Evolutionary conservation across 257 asterid genomes (phyloP).

Genomic region (Scutellaria baicalensis): DNA sequence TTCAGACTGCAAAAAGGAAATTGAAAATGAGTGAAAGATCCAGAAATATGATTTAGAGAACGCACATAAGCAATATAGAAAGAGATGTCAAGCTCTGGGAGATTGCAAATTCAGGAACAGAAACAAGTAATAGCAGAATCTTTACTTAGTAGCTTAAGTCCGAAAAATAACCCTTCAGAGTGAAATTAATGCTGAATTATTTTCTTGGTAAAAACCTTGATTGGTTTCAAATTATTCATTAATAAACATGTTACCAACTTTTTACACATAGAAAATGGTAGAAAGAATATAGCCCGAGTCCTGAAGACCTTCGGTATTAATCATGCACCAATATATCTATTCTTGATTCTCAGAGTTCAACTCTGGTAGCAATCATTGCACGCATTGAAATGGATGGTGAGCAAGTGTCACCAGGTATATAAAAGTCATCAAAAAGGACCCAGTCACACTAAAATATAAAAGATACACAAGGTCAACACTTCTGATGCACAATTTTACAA

Average conservation of each 20-base stretch:
- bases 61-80: not conserved
- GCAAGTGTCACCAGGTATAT: not conserved
- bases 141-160: not conserved
- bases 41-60: not conserved
- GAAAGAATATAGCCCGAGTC: not conserved
- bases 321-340: not conserved
- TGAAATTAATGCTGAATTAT: not conserved
- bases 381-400: not conserved
- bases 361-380: not conserved
- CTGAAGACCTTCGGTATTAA: not conserved
- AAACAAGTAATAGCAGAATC: not conserved
- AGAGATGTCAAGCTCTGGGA: not conserved
- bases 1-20: constrained; percentile 62
- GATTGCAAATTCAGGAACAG: not conserved
- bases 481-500: not conserved
- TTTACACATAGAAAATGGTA: not conserved
- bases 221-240: not conserved
- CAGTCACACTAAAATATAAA: not conserved
- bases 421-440: not conserved
- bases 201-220: not conserved
- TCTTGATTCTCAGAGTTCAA: not conserved
- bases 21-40: constrained; percentile 2
- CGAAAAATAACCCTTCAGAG: not conserved
- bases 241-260: not conserved
- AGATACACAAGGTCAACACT: not conserved